phyloP scores from a whole-genome alignment of 2,329 filamentous ascomycete genomes.

The Aspergillus caelatus region DNA sequence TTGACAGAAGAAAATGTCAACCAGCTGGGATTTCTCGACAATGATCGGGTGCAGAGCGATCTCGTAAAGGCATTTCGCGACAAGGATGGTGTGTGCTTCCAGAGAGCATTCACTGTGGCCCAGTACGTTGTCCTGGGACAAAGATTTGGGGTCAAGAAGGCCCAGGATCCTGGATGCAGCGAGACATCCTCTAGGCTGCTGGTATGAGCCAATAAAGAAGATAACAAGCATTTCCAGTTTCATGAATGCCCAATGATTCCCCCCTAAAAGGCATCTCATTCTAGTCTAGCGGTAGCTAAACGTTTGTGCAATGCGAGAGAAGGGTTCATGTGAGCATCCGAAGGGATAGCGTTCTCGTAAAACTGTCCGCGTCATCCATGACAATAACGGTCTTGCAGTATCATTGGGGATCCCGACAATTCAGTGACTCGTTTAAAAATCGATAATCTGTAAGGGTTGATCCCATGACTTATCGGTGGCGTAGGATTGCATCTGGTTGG shows the following conservation, averaged over 20 bases:
- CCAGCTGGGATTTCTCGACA: constrained; percentile 47
- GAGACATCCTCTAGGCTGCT: not conserved
- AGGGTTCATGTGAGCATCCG: not conserved
- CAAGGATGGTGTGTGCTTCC: constrained; percentile 38
- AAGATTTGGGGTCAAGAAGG: constrained; percentile 44
- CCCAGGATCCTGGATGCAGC: constrained; percentile 3
- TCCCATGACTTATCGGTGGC: constrained; percentile 5
- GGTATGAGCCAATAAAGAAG: not conserved
- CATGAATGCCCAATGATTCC: not conserved
- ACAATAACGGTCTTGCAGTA: not conserved
- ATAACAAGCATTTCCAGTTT: not conserved
- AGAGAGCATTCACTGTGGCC: constrained; percentile 42
- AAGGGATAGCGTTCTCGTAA: not conserved
- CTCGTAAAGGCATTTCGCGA: constrained; percentile 45
- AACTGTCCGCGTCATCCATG: not conserved
- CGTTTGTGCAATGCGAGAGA: not conserved
- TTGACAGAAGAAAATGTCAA: constrained; percentile 42
- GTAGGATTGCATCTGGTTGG: not conserved
- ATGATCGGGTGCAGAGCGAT: constrained; percentile 34
- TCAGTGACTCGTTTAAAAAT: not conserved
- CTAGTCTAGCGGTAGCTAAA: not conserved
- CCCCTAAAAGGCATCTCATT: not conserved
- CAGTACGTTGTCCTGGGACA: constrained; percentile 49
- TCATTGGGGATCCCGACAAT: not conserved
- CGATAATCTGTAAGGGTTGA: not conserved